Evolutionary conservation across 2,329 filamentous ascomycete species (phyloP).

Genomic region (Fusarium chaquense): DNA sequence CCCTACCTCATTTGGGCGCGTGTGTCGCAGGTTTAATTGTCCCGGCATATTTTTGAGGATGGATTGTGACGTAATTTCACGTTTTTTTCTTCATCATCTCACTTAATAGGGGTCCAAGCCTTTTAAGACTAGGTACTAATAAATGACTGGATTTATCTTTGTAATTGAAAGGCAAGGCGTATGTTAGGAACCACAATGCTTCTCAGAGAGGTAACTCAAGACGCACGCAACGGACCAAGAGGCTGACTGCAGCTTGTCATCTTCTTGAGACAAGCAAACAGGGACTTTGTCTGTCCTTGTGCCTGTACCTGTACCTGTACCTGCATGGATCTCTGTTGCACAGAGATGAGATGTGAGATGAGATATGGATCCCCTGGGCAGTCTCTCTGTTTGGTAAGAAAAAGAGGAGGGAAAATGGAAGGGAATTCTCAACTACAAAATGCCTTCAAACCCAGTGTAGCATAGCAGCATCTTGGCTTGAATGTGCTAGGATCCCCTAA

Average conservation of each 20-base stretch:
- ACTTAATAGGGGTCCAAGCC: constrained; percentile 19
- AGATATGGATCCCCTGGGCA: constrained; percentile 5
- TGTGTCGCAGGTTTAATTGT: constrained; percentile 20
- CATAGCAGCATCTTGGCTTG: constrained; percentile 25
- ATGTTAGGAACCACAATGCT: neutral
- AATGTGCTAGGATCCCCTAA: constrained; percentile 7
- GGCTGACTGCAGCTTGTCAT: constrained; percentile 36
- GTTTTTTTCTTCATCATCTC: neutral
- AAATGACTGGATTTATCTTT: neutral
- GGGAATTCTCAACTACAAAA: constrained; percentile 6
- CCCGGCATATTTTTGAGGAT: constrained; percentile 11
- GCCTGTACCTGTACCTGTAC: constrained; percentile 6
- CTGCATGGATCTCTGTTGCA: constrained; percentile 35
- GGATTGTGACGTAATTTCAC: constrained; percentile 36
- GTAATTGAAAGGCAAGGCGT: neutral
- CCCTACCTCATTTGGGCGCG: neutral
- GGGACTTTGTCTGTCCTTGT: neutral
- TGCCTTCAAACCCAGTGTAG: constrained; percentile 17
- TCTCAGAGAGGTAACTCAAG: constrained; percentile 12
- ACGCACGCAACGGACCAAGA: constrained; percentile 16
- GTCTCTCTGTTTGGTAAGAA: neutral
- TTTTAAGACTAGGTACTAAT: neutral
- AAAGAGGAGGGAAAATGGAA: neutral
- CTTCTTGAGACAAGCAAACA: constrained; percentile 13
- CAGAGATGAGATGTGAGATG: constrained; percentile 27